phyloP scores from a whole-genome alignment of 495 filamentous ascomycete genomes.

The Margaritispora aquatica region DNA sequence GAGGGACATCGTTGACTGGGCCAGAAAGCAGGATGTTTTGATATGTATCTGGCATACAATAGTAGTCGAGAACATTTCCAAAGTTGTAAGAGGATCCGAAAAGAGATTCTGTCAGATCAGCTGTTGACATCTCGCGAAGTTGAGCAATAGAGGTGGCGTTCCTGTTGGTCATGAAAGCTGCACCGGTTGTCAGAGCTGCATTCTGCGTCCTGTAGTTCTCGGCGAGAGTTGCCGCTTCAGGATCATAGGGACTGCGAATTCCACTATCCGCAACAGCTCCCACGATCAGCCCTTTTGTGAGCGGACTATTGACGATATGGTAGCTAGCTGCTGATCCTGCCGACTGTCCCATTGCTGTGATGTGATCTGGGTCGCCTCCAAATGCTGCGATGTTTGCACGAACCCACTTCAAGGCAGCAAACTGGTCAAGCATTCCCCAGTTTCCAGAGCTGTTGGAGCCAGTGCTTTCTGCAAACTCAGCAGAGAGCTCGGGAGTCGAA shows the following conservation, averaged over 20 bases:
- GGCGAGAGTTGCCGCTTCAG: constrained; percentile 1
- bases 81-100: not conserved
- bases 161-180: not conserved
- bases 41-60: constrained; percentile 11
- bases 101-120: not conserved
- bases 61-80: constrained; percentile 8
- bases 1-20: constrained; percentile 8
- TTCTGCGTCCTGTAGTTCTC: constrained; percentile 5
- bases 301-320: constrained; percentile 11
- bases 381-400: constrained; percentile 61
- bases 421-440: constrained; percentile 60
- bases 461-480: not conserved
- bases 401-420: constrained; percentile 64
- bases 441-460: constrained; percentile 38
- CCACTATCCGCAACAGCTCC: constrained; percentile 8
- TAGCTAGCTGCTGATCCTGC: constrained; percentile 19
- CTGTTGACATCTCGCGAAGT: not conserved
- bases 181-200: not conserved
- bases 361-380: constrained; percentile 52
- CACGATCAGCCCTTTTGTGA: constrained; percentile 5
- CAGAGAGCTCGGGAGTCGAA: constrained; percentile 1
- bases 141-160: constrained; percentile 1
- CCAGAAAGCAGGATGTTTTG: not conserved
- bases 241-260: constrained; percentile 7
- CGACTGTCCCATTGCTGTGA: constrained; percentile 33